Base-by-base conservation (phyloP, 2,329 filamentous ascomycete genomes). In the Tolypocladium endophyticum region DNA sequence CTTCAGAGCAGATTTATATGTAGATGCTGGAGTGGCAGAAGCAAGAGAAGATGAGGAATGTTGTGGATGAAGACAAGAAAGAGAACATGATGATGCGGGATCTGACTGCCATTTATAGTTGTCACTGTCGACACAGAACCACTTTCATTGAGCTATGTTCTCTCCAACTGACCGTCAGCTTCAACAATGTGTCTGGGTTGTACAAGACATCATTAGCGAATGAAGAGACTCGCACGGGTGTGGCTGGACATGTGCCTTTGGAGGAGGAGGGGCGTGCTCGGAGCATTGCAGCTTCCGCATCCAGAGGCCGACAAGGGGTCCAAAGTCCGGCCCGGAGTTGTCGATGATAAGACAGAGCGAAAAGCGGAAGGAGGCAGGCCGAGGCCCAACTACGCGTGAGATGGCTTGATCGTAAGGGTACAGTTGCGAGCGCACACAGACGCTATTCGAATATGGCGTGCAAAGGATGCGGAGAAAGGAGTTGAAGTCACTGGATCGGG, bases 281-380 rank as follows among this genome's bases (percentile, higher is more conserved):
- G 61, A 62, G 58, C n/a, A 53, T 20, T 30, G 36, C 43, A 57
- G 58, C 58, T 57, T 56, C 55, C 55, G n/a, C n/a, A 36, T 59
- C 11, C 25, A 45, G 58, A 45, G 38, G 18, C 35, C 25, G n/a
- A 35, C n/a, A n/a, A 56, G 54, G 25, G 25, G 25, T 12, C 23
- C 35, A 4, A 30, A 41, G 23, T 33, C 45, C 18, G 23, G 18
- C 23, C 36, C 50, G 18, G 25, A 7, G 23, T 18, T 25, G 41
- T 28, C 25, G 8, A 20, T n/a, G 45, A 41, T 41, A 53, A 25
- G 54, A 33, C 43, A 6, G 33, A 23, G 45, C 36, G 36, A 18
- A 53, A 35, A 35, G 25, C 9, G 58, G 58, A 41, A 53, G 45
- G 54, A 56, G 35, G 50, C 18, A 33, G 18, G 16, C 30, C 18